Evolutionary conservation across 441 rosid genomes (phyloP).

Genomic region (Erodium moschatum): DNA sequence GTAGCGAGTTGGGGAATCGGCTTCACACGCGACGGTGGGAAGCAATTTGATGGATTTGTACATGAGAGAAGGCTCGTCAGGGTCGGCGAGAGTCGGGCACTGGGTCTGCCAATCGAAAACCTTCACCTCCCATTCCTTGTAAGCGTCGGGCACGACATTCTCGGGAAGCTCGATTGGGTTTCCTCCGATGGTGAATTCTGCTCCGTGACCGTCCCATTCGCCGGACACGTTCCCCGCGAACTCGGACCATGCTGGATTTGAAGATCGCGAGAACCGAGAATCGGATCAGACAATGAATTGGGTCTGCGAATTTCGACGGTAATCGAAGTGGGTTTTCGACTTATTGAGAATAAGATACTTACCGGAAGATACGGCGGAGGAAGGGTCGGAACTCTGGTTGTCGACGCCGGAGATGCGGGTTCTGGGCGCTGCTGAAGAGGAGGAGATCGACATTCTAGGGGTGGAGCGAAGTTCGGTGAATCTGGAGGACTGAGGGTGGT

Average conservation of each 20-base stretch:
- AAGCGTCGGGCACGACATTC: conserved; percentile 77
- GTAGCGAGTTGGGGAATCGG: conserved; percentile 78
- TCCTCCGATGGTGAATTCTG: conserved; percentile 63
- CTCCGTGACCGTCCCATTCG: conserved; percentile 95
- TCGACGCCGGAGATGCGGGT: conserved; percentile 2
- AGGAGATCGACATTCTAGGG: neutral
- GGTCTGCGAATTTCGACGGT: neutral
- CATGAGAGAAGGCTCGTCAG: conserved; percentile 29
- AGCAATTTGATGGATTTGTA: conserved; percentile 67
- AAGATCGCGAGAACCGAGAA: no score
- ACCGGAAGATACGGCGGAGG: neutral
- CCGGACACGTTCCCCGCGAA: conserved; percentile 67
- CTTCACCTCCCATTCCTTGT: conserved; percentile 83
- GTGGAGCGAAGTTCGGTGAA: neutral
- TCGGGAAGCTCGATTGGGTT: conserved; percentile 70
- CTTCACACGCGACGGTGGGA: conserved; percentile 98
- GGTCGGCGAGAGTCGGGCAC: conserved; percentile 71
- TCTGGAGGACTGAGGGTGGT: neutral
- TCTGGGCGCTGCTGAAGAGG: neutral
- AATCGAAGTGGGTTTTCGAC: neutral
- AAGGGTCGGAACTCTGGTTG: neutral
- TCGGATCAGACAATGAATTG: neutral
- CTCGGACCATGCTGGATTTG: conserved; percentile 53
- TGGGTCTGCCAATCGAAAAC: conserved; percentile 97
- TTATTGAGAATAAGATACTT: neutral